Evolutionary conservation across 163 green algal genomes (phyloP).

Genomic region (Scenedesmus sp.): DNA sequence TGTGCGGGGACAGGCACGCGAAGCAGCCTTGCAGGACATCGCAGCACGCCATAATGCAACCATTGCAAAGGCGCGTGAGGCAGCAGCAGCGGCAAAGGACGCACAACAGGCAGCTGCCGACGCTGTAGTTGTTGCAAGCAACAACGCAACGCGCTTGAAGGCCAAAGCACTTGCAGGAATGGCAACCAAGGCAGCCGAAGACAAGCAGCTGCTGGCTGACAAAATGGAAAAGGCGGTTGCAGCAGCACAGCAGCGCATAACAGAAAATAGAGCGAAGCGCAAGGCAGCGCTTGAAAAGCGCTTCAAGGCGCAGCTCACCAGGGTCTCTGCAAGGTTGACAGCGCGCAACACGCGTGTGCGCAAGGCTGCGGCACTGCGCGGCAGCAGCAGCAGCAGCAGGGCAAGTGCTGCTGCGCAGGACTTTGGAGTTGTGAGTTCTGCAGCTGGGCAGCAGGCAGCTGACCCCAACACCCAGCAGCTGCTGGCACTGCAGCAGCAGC

Average conservation of each 20-base stretch:
- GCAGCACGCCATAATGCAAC: not conserved
- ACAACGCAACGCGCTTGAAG: not conserved
- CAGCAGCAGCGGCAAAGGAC: not conserved
- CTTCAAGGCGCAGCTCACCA: not conserved
- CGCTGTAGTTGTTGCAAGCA: not conserved
- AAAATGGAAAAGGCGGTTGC: not conserved
- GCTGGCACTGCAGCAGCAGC: not conserved
- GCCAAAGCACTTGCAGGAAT: not conserved
- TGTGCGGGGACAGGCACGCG: not conserved
- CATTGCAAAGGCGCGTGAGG: not conserved
- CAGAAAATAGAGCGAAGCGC: not conserved
- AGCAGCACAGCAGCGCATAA: slow-evolving; percentile 6
- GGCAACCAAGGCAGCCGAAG: not conserved
- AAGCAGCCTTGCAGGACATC: slow-evolving; percentile 1
- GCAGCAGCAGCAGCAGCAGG: slow-evolving; percentile 7
- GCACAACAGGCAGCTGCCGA: not conserved
- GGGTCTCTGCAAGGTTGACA: not conserved
- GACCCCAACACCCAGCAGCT: not conserved
- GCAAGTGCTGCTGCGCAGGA: not conserved
- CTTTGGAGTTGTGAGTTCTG: not conserved
- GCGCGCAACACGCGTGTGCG: not conserved
- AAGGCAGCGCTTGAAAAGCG: not conserved
- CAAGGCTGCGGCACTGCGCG: not conserved
- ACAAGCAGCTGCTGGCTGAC: not conserved
- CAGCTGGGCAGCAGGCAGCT: not conserved